Conservation (phyloP, 345 rosid genomes). For the Aethionema arabicum region DNA sequence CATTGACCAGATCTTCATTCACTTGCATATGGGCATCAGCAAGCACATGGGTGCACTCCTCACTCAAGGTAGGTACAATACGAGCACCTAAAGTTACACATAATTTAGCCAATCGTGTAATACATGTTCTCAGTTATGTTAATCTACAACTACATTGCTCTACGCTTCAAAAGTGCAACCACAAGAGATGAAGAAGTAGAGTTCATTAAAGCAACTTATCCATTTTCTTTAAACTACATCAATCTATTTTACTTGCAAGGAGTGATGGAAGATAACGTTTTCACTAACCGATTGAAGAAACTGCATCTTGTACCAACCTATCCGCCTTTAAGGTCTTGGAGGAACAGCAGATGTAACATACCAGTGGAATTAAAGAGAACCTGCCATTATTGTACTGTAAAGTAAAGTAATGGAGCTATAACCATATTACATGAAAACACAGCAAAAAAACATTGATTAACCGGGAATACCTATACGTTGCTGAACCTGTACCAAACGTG, state of each 20-base stretch:
- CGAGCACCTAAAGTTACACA: conserved; percentile 54
- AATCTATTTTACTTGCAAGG: not conserved
- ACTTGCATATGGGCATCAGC: conserved; percentile 52
- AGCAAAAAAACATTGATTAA: not conserved
- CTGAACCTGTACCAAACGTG: conserved; percentile 83
- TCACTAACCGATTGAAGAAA: conserved; percentile 73
- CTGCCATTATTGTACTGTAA: conserved; percentile 44
- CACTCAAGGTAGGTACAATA: conserved; percentile 40
- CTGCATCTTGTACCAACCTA: conserved; percentile 47
- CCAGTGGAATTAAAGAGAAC: conserved; percentile 60
- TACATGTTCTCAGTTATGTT: not conserved
- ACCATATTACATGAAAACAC: conserved; percentile 4
- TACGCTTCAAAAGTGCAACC: no score
- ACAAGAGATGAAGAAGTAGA: no score
- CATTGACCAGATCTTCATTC: conserved; percentile 56
- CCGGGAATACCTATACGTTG: conserved; percentile 64
- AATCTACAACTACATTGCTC: no score
- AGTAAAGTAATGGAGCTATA: not conserved
- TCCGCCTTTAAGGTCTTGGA: conserved; percentile 44
- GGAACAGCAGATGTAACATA: conserved; percentile 46
- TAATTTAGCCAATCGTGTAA: conserved; percentile 4
- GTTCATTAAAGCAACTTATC: no score
- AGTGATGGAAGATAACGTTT: conserved; percentile 5
- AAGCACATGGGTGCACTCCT: conserved; percentile 80
- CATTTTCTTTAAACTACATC: conserved; percentile 8